Base-by-base conservation (phyloP, 352 stramenopile genomes). In the Phytophthora litchii region DNA sequence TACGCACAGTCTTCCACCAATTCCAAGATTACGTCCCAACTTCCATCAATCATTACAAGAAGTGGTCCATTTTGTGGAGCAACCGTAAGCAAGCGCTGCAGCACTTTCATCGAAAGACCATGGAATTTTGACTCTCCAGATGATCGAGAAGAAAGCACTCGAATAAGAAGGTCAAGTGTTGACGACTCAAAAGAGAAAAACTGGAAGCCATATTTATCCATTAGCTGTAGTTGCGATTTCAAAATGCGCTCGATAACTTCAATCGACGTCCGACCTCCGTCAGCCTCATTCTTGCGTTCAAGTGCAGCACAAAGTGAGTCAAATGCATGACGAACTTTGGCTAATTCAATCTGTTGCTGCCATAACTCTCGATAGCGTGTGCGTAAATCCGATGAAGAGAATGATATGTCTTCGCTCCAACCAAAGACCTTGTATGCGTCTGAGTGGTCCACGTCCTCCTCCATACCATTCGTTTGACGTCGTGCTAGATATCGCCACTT, bases 171-270 rank as follows among this genome's bases (percentile, higher is more conserved):
- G 25, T 83, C 76, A 21, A 93, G 70, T 7, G 77, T 84, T 27
- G 80, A 80, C 11, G 70, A 90, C 51, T 93, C 76, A 54, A 74
- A 93, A 10, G 80, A 91, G 46, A 87, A 89, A 52, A 93, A 91
- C 53, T 93, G 80, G 56, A 85, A 84, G 32, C 70, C 80, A 31
- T 89, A 93, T 40, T 89, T 86, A 25, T 88, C 67, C 37, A 93
- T 50, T 12, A 93, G 57, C 35, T 82, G 79, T 20, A 87, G 20
- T 43, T 91, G 81, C 2, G 80, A 78, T 16, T 80, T 76, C 37
- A 93, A 63, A 54, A 93, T 89, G 27, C 70, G 83, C 36, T 89
- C 70, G 21, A 91, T 62, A n/a, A 89, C 74, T 50, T 93, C 83
- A 32, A 85, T 69, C 10, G 81, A 87, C 23, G 83, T 86, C 38